Base-by-base conservation (phyloP, 2,329 filamentous ascomycete genomes). In the Monosporascus cannonballus region DNA sequence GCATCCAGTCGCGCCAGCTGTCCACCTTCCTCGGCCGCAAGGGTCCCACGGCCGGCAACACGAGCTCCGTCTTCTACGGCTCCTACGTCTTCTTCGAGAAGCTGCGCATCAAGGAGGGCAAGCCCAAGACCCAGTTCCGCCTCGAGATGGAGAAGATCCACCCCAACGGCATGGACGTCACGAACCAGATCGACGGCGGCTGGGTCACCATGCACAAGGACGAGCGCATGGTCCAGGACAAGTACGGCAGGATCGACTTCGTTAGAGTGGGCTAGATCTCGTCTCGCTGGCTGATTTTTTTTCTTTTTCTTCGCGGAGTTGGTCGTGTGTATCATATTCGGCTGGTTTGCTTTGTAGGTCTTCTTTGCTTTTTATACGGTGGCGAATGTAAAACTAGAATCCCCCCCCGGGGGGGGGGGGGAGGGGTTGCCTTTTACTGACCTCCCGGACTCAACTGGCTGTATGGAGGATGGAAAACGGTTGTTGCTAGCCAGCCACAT, bases 11-110 rank as follows among this genome's bases (percentile, higher is more conserved):
- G 3, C 71, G 70, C 47, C 71, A 76, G 52, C 69, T 83, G 18
- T 70, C 69, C 34, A 67, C 71, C 39, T 84, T 84, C 58, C 70
- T 80, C 49, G 62, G 61, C 6, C 77, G 78, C 59, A 77, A 74
- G 51, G 80, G 79, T 0, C 53, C 72, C 0, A 68, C 66, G 9
- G 68, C 70, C 2, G 80, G 81, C 4, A 78, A 78, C 50, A 76
- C 72, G 3, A 76, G 69, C 50, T 57, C 59, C 8, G 68, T 77
- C 1, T 84, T 76, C 60, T 83, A 84, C 57, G 74, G 73, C 3
- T 72, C 70, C 0, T 84, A 84, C 60, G 73, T 81, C 20, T 82
- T 76, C 63, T 84, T 84, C 59, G 80, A 85, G 68, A 84, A 84
- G 69, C 56, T 77, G 58, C 67, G 80, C 17, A 65, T 84, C 51